Conservation (phyloP, 164 flowering plant species). For the Paratinospora sagittata region DNA sequence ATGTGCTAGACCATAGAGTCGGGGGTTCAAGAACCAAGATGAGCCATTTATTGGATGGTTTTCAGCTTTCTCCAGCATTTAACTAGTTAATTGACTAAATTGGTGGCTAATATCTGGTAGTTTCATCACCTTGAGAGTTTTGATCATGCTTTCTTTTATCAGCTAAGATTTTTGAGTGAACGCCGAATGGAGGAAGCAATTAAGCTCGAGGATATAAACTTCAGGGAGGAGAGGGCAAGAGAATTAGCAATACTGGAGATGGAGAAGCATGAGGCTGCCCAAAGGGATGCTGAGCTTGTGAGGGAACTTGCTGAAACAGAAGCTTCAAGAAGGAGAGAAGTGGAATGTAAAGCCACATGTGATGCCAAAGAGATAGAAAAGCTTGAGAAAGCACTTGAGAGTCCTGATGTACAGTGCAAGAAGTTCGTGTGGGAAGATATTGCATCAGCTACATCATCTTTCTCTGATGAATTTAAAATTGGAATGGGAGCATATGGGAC, state of each 20-base stretch:
- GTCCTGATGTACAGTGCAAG: constrained; percentile 39
- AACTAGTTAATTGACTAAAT: background rate
- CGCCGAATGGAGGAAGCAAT: constrained; percentile 43
- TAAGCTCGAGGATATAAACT: constrained; percentile 46
- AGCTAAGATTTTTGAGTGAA: constrained; percentile 49
- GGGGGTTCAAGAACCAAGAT: too few relatives aligned
- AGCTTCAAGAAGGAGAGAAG: constrained; percentile 45
- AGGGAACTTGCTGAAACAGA: constrained; percentile 57
- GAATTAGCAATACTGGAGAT: constrained; percentile 51
- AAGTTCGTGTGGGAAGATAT: constrained; percentile 78
- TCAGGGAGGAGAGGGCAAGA: constrained; percentile 46
- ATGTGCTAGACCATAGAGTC: too few relatives aligned
- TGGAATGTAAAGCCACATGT: constrained; percentile 45
- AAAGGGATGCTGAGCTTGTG: constrained; percentile 44
- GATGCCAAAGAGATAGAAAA: constrained; percentile 58
- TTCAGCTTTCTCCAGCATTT: background rate
- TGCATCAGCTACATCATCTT: constrained; percentile 60
- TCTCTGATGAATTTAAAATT: constrained; percentile 56
- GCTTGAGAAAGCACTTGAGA: constrained; percentile 41
- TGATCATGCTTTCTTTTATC: constrained; percentile 15
- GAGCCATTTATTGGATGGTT: background rate
- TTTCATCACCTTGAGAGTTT: background rate
- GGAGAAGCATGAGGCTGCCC: constrained; percentile 50
- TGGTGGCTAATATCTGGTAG: background rate
- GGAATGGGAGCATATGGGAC: constrained; percentile 82